Evolutionary conservation across 1,284 basidiomycete genomes (phyloP), one percentile per base, ranked within the genome.

Genomic region (Microbotryomycetes sp.): DNA sequence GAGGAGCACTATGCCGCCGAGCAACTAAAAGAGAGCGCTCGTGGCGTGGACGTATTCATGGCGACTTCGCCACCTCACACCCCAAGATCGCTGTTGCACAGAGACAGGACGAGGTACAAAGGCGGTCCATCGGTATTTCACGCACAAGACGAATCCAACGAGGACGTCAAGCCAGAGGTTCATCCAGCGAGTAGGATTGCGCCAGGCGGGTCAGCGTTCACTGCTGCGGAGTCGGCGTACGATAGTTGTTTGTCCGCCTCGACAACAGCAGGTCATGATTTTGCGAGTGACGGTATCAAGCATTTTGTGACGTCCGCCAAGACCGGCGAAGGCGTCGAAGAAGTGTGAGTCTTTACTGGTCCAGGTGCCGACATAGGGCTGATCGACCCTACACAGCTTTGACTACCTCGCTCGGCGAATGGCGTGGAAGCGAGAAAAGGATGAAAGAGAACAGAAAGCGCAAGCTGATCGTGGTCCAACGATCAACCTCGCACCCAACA

Each of bases 291-390:
- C 28, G 69, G 65, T 15, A 59, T 71, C 27, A 63, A 62, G 54
- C 60, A 64, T 23, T 71, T 71, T 41, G 26, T 45, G n/a, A 62
- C 67, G 21, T 66, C 63, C 5, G 68, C 70, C 5, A 67, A 68
- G 56, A 66, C 61, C 18, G 70, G 70, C 23, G 61, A 67, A 24
- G 66, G 62, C 5, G 62, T 71, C 7, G 59, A 65, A 18, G 61
- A 70, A 15, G 57, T 67, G 56, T 70, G 41, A 52, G 63, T 59
- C 15, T 48, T n/a, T n/a, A n/a, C n/a, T n/a, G n/a, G n/a, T n/a
- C n/a, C n/a, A n/a, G n/a, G n/a, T n/a, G n/a, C n/a, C n/a, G n/a
- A n/a, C n/a, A n/a, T n/a, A n/a, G n/a, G n/a, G n/a, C n/a, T n/a
- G n/a, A n/a, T n/a, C n/a, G n/a, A n/a, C n/a, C n/a, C n/a, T n/a